phyloP scores from a whole-genome alignment of 208 protist species.

The Crithidia sp. region DNA sequence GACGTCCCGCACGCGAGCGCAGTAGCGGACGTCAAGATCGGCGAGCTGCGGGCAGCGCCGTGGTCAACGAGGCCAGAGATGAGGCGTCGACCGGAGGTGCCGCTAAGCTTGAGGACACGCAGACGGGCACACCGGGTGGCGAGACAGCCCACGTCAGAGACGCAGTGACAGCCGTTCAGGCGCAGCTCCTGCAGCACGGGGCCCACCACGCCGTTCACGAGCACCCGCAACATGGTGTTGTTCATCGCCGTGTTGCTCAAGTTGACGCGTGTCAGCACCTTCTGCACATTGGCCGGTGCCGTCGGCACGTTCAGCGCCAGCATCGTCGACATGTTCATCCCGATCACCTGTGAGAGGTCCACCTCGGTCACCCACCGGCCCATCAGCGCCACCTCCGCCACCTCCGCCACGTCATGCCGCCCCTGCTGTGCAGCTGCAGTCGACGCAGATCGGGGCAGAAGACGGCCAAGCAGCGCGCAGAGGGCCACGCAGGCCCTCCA shows the following conservation, averaged over 20 bases:
- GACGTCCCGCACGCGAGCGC: background rate
- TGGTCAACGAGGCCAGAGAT: background rate
- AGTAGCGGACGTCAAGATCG: constrained; percentile 15
- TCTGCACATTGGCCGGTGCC: constrained; percentile 1
- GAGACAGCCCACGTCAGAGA: constrained; percentile 5
- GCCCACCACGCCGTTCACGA: background rate
- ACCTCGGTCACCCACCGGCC: constrained; percentile 9
- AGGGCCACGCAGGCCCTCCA: constrained; percentile 5
- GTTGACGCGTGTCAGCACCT: constrained; percentile 9
- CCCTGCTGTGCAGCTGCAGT: constrained; percentile 3
- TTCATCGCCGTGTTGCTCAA: constrained; percentile 18
- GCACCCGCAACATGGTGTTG: constrained; percentile 12
- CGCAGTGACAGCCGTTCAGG: constrained; percentile 13
- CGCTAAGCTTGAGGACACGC: constrained; percentile 12
- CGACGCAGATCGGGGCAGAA: constrained; percentile 10
- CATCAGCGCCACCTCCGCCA: constrained; percentile 2
- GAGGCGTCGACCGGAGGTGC: background rate
- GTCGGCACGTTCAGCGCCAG: constrained; percentile 6
- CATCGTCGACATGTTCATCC: constrained; percentile 6
- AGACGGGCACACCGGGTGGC: background rate
- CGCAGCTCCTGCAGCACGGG: constrained; percentile 7
- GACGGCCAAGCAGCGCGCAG: background rate
- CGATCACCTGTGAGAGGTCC: constrained; percentile 5
- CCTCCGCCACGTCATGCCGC: constrained; percentile 7
- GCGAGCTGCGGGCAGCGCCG: background rate